Evolutionary conservation across 2,329 filamentous ascomycete species (phyloP), one percentile per base, ranked within the genome.

Genomic region (Stromatinia cepivora): DNA sequence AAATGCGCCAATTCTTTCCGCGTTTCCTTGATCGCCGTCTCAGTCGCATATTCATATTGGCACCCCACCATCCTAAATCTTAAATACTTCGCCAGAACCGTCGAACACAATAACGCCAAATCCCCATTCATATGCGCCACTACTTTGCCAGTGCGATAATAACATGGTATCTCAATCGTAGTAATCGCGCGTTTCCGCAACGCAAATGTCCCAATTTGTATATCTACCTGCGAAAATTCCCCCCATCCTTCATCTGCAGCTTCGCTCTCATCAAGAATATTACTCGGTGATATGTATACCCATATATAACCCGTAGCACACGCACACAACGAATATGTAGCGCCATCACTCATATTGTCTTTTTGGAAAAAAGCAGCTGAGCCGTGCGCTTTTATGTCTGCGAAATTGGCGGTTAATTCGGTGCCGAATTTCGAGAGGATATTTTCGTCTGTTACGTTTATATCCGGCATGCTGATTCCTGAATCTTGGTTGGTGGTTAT

Each of bases 291-390:
- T 2, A 72, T 70, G 31, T 66, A 72, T 4, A 77, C 70, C 75
- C 75, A 77, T 28, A 77, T 76, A 22, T 77, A 76, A 8, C 75
- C 75, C 22, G 75, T 77, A 22, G 74, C 74, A 52, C 75, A 77
- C 4, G 74, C 70, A 57, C 72, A 76, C 13, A 77, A 56, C 10
- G 74, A 76, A 67, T 77, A 77, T 3, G 25, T 67, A 2, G 71
- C 66, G 13, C 64, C 67, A n/a, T 72, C 71, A 17, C 75, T 76
- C 0, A 58, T 15, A 46, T 77, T 77, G 10, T 69, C 20, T 45
- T 76, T 76, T 28, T 72, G 70, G 56, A 76, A 73, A 64, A 77
- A 77, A 1, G 75, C 74, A 50, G 73, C 72, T 1, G 73, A 50
- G 4, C 72, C 74, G 48, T 74, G 70, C 0, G 70, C 70, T 70